Base-by-base conservation (phyloP, 2,329 filamentous ascomycete species). In the Sodiomyces alkalinus region DNA sequence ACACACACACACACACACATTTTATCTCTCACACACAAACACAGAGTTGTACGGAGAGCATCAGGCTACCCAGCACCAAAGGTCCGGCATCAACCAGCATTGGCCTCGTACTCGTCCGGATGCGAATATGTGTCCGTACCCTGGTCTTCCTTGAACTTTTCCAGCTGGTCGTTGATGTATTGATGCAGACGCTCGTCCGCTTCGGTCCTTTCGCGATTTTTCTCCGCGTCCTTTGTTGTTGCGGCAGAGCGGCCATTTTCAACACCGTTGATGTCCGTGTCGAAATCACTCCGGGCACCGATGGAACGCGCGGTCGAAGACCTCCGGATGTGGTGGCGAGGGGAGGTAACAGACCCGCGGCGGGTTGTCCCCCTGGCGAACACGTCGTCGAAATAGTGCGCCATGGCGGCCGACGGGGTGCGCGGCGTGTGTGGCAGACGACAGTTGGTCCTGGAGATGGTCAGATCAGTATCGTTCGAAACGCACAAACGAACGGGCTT, bases 331-430 rank as follows among this genome's bases (percentile, higher is more conserved):
- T 61, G 58, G 13, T 64, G 65, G 39, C 58, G 64, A 9, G 52
- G 48, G 8, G 53, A 51, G 15, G 45, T 48, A 4, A 51, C 39
- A 5, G 52, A 42, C 39, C 54, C 43, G n/a, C 58, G 56, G 28
- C 54, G 51, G 16, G 41, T 34, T 11, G 39, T 40, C 37, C 67
- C 56, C 20, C 75, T 69, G 29, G 66, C 65, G 51, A 92, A 79
- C 34, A 85, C 72, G 45, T 96, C 87, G 44, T 96, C 87, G 48
- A 96, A 96, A 62, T 96, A 96, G 51, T 94, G 86, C 6, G 79
- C 68, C 55, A 92, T 87, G 22, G 77, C 83, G 2, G 73, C 70
- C 3, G 77, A 74, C 2, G 87, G 86, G 3, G 85, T 92, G 27
- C 85, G 80, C 10, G 90, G 90, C 1, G 90, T 96, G 45, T 94